A percentile compares a stretch with the other conserved stretches of the same genome.
phyloP scores from a whole-genome alignment of 805 yeast species.

The Barnettozyma pratensis region DNA sequence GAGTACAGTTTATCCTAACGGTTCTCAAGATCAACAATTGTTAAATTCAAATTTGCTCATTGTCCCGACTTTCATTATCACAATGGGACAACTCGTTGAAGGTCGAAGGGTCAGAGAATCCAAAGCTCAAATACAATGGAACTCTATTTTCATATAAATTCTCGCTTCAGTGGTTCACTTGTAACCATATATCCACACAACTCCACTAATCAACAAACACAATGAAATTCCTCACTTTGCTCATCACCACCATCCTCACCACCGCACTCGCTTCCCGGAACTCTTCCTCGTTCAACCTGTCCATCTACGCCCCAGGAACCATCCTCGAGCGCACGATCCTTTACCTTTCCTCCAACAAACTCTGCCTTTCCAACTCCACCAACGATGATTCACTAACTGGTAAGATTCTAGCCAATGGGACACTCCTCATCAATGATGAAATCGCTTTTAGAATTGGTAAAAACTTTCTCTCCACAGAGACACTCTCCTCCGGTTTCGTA shows the following conservation, averaged over 20 bases:
- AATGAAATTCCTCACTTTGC: not conserved
- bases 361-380: constrained; percentile 6
- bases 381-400: not conserved
- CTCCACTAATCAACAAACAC: not conserved
- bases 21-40: no score
- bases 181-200: not conserved
- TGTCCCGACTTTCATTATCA: no score
- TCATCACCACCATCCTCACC: not conserved
- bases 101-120: no score
- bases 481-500: not conserved
- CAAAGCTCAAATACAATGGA: no score
- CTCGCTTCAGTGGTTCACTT: no score
- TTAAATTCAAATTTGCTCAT: no score
- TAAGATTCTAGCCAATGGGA: constrained; percentile 5
- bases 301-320: constrained; percentile 10
- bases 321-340: constrained; percentile 20
- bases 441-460: constrained; percentile 11
- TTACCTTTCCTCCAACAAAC: constrained; percentile 10
- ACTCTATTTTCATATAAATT: no score
- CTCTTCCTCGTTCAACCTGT: not conserved
- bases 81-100: no score
- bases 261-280: not conserved
- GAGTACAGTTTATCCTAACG: no score
- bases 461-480: not conserved
- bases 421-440: constrained; percentile 6